These are phyloP conservation scores for Paracoccidioides lutzii DNA, from an alignment of 2,329 filamentous ascomycete species.

Conservation along the genomic window DNA sequence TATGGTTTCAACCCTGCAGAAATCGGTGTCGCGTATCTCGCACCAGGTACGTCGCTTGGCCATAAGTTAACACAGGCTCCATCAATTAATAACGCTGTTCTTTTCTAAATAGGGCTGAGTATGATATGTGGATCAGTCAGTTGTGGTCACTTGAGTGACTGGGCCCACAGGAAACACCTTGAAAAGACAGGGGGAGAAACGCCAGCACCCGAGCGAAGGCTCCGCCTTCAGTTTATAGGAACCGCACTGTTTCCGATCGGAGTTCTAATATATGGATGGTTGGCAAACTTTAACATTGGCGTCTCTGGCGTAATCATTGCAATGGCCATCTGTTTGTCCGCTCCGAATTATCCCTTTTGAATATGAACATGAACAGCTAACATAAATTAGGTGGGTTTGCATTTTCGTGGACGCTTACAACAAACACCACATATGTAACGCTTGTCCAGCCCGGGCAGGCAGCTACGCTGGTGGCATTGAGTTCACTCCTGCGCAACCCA, in stretches of 20 bases:
- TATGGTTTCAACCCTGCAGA: conserved; percentile 26
- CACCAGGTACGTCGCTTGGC: not conserved
- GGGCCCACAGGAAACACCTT: not conserved
- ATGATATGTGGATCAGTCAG: conserved; percentile 3
- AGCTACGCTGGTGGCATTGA: conserved; percentile 2
- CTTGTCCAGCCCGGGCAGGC: conserved; percentile 1
- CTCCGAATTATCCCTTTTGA: not conserved
- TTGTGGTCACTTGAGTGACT: conserved; percentile 1
- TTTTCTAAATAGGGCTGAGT: not conserved
- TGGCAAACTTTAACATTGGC: conserved; percentile 1
- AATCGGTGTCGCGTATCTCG: conserved; percentile 27
- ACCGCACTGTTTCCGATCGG: not conserved
- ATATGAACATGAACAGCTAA: not conserved
- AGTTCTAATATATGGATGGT: conserved; percentile 2
- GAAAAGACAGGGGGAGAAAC: not conserved
- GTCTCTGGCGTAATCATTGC: not conserved
- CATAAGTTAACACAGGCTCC: not conserved
- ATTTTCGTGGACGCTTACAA: conserved; percentile 1
- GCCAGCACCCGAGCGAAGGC: not conserved
- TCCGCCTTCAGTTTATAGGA: conserved; percentile 2
- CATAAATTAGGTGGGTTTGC: not conserved
- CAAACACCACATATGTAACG: conserved; percentile 2
- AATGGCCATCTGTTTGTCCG: not conserved
- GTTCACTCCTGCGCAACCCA: conserved; percentile 1
- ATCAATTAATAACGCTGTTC: not conserved